phyloP scores from a whole-genome alignment of 495 filamentous ascomycete genomes.

The Neurospora sp. region DNA sequence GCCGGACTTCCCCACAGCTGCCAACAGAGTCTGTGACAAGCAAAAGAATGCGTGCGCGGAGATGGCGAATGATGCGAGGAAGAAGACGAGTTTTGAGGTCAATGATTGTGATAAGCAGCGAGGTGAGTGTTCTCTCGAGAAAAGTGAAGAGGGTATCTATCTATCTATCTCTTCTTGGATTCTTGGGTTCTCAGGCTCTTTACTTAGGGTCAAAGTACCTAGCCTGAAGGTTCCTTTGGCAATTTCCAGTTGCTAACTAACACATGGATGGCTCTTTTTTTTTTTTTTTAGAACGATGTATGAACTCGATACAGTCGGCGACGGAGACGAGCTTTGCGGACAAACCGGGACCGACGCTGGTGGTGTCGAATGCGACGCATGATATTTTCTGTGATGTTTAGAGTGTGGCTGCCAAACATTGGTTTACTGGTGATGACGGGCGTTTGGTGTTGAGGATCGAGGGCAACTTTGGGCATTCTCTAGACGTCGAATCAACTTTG shows the following conservation, averaged over 20 bases:
- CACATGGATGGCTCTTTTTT: background rate
- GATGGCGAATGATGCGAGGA: conserved; percentile 16
- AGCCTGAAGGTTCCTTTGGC: background rate
- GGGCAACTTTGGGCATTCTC: background rate
- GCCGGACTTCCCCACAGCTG: conserved; percentile 31
- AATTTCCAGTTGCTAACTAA: background rate
- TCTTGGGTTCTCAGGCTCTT: background rate
- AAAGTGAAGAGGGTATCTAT: background rate
- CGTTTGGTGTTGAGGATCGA: background rate
- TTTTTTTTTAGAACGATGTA: conserved; percentile 19
- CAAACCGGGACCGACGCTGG: background rate
- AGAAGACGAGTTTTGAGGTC: conserved; percentile 16
- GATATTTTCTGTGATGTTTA: background rate
- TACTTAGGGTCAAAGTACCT: background rate
- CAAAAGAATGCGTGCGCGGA: conserved; percentile 32
- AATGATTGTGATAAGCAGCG: conserved; percentile 28
- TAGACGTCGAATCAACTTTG: background rate
- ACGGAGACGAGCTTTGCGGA: conserved; percentile 13
- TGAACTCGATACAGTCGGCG: conserved; percentile 12
- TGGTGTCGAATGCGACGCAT: background rate
- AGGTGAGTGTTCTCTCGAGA: conserved; percentile 11
- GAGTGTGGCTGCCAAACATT: background rate
- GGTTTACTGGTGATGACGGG: background rate
- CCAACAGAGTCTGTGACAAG: conserved; percentile 28
- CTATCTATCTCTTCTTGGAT: no score